Evolutionary conservation across 2,329 filamentous ascomycete genomes (phyloP).

Genomic region (Hirsutella rhossiliensis): DNA sequence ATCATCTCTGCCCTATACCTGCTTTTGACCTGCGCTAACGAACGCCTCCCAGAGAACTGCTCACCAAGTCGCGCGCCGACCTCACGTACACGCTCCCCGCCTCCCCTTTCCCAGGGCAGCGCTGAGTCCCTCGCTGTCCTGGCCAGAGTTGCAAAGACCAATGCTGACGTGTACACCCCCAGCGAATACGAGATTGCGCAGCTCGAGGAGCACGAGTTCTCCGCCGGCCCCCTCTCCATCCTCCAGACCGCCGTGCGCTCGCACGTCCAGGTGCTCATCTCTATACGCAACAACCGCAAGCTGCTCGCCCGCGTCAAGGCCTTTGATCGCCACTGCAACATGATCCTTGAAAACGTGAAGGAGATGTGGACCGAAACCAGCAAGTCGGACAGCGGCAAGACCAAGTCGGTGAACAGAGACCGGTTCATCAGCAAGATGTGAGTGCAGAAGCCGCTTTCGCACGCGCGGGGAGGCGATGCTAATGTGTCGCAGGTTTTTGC

Average conservation of each 20-base stretch:
- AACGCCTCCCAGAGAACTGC: slow-evolving; percentile 55
- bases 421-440: slow-evolving; percentile 96
- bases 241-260: slow-evolving; percentile 93
- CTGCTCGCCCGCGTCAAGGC: slow-evolving; percentile 94
- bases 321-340: slow-evolving; percentile 98
- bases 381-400: slow-evolving; percentile 62
- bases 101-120: slow-evolving; percentile 1
- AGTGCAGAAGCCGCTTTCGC: slow-evolving; percentile 18
- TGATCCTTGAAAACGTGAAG: slow-evolving; percentile 87
- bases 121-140: background rate
- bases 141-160: background rate
- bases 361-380: slow-evolving; percentile 99
- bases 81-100: slow-evolving; percentile 59
- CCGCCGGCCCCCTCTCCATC: slow-evolving; percentile 57
- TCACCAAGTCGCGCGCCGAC: slow-evolving; percentile 78
- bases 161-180: slow-evolving; percentile 3
- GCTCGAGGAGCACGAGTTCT: slow-evolving; percentile 45
- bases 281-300: slow-evolving; percentile 96
- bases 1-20: too few relatives aligned
- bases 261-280: slow-evolving; percentile 93
- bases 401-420: slow-evolving; percentile 79
- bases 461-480: too few relatives aligned
- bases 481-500: slow-evolving; percentile 52
- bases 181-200: slow-evolving; percentile 88
- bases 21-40: background rate